Evolutionary conservation across 2,329 filamentous ascomycete genomes (phyloP), one percentile per base, ranked within the genome.

Genomic region (Aspergillus sp.): DNA sequence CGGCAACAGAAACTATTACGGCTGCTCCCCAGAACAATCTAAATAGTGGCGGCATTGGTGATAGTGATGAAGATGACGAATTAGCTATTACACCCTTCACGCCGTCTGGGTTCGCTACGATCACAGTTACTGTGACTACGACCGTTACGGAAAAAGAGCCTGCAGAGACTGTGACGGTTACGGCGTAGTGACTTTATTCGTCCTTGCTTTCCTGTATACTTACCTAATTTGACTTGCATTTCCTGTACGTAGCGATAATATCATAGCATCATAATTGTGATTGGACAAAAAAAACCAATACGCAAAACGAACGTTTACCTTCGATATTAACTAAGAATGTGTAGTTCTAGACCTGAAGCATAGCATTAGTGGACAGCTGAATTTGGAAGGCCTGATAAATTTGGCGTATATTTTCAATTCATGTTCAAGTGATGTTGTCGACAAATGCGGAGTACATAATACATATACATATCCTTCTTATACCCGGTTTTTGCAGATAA

Each of bases 61-160:
- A 17, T 9, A 24, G 40, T 6, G 8, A 46, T 37, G 39, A 51
- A 7, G 15, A 41, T 11, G 50, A 39, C 17, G 52, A 46, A 5
- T 35, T 65, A 12, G 47, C 24, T 19, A 46, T 66, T 5, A 50
- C 60, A 7, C 63, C 62, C 7, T 19, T 65, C 39, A 64, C 61
- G 3, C 65, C 56, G 1, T 12, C 55, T 33, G 62, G 58, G 4
- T 47, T 62, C 17, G 52, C 43, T 24, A 59, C 62, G 6, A 49
- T 62, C 15, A 64, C 64, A 4, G 33, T 67, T 21, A 65, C 62
- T 2, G 55, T 56, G 5, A 65, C 60, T 17, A 47, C 58, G 21
- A 60, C 43, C 0, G 53, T 55, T 8, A 65, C 59, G 6, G 53
- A 56, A n/a, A 60, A 19, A 12, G 54, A 56, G 52, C 58, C 60